phyloP scores from a whole-genome alignment of 73 alveolate genomes.

The Paraurostyla sp. region DNA sequence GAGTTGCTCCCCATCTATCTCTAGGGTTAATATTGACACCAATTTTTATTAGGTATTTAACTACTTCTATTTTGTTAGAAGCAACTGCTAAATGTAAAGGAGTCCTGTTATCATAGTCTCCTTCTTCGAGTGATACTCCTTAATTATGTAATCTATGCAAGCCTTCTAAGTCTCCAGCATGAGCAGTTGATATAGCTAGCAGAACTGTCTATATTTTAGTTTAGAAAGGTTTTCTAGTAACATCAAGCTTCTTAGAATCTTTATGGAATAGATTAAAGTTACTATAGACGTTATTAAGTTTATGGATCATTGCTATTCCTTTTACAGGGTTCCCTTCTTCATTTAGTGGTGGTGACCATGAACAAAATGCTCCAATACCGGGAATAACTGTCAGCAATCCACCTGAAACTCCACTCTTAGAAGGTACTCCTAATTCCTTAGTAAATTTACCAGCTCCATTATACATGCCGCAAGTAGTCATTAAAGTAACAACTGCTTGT shows the following conservation, averaged over 20 bases:
- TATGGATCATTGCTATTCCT: conserved; percentile 43
- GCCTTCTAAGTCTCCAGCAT: conserved; percentile 34
- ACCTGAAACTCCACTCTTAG: conserved; percentile 67
- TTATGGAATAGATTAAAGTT: conserved; percentile 33
- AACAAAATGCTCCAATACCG: conserved; percentile 59
- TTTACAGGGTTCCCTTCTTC: conserved; percentile 57
- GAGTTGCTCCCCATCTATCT: conserved; percentile 53
- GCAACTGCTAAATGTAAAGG: conserved; percentile 77
- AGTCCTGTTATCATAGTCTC: conserved; percentile 71
- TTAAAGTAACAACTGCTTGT: conserved; percentile 39
- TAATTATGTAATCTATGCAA: conserved; percentile 25
- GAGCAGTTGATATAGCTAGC: conserved; percentile 32
- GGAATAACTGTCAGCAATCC: conserved; percentile 58
- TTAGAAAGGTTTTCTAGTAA: background rate
- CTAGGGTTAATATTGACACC: background rate
- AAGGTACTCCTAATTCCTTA: conserved; percentile 64
- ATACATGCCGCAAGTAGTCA: conserved; percentile 76
- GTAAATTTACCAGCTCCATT: conserved; percentile 69
- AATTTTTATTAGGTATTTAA: conserved; percentile 5
- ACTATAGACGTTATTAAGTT: conserved; percentile 15
- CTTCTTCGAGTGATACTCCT: conserved; percentile 24
- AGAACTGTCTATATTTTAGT: conserved; percentile 3
- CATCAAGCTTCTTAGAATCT: conserved; percentile 34
- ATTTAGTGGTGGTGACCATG: conserved; percentile 61
- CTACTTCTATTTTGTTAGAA: conserved; percentile 53